Base-by-base conservation (phyloP, 176 grass and related monocot genomes). In the Raddia distichophylla region DNA sequence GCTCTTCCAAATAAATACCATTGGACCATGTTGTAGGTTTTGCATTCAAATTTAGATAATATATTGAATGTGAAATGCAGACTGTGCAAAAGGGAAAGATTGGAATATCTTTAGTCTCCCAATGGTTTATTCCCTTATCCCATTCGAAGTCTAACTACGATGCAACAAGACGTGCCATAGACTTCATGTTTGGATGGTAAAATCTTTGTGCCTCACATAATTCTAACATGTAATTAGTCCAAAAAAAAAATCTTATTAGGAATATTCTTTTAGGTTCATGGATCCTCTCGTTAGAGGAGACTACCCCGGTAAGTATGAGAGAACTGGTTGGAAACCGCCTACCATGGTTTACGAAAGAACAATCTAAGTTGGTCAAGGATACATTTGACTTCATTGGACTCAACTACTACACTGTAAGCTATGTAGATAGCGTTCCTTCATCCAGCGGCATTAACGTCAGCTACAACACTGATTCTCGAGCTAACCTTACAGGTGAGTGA, bases 101-200 rank as follows among this genome's bases (percentile, higher is more conserved):
- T 63, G 87, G 90, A 71, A 88, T 95, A 82, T 88, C 85, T 22
- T 52, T 95, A 49, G 19, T 74, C 14, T 80, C 90, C 8, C 5
- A 69, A 16, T 95, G 87, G 90, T 90, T 58, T 44, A 34, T 95
- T 44, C 90, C 93, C 5, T 90, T 79, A 15, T 88, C 87, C 48
- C 35, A 6, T 20, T 88, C 90, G 1, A 81, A 86, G 37, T 82
- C 87, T 6, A 73, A 95, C 14, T 7, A 69, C 3, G 77, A 85
- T 58, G 90, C 93, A 2, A 64, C 60, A n/a, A 86, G 60, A 35
- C 89, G 85, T 2, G 77, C 82, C 20, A 44, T 87, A 43, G 85
- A 95, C 64, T 95, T 95, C 90, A 85, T 75, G 85, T 44, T 91
- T 74, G 93, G 93, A 78, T 95, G 93, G 93, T 95, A 80, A 67